Base-by-base conservation (phyloP, 371 early-diverging fungal genomes). In the Rhizopus delemar region DNA sequence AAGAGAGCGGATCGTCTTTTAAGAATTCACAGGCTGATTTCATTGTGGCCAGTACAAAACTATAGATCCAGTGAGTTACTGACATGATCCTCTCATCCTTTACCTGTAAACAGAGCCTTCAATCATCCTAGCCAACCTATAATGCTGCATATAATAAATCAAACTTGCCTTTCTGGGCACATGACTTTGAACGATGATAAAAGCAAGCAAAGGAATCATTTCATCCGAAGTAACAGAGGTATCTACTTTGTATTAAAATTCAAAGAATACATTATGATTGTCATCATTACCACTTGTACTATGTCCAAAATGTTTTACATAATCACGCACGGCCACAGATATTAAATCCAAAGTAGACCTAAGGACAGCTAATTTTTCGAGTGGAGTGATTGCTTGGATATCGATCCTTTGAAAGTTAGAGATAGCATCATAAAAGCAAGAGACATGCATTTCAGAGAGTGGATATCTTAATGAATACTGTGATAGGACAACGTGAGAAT, bases 191-290 rank as follows among this genome's bases (percentile, higher is more conserved):
- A 82, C 69, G 56, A 84, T 73, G 8, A 77, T 77, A 62, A 74
- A 78, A 6, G 84, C 82, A 32, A 83, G 63, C n/a, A 86, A 58
- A 41, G 86, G 86, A 59, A 86, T 86, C 69, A 84, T 76, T 54
- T 86, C 83, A 59, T 86, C 86, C 8, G 86, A 78, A 2, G 84
- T 86, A 8, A 86, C 82, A 2, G 77, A 80, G 3, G 74, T 64
- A 59, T 70, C 74, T 63, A 57, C 3, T 5, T 13, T 8, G 15
- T 16, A 46, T 16, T 9, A 15, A 15, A 16, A 46, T 16, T 8
- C 3, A 46, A 46, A 13, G 13, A 46, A 46, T 46, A 8, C n/a
- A 13, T 34, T 4, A 34, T 51, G 13, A 5, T 51, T 15, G 13
- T 51, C 8, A 15, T 15, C 41, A 22, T 64, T 54, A 66, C 66